Evolutionary conservation across 495 filamentous ascomycete genomes (phyloP), one percentile per base, ranked within the genome.

Genomic region (Xylaria sp.): DNA sequence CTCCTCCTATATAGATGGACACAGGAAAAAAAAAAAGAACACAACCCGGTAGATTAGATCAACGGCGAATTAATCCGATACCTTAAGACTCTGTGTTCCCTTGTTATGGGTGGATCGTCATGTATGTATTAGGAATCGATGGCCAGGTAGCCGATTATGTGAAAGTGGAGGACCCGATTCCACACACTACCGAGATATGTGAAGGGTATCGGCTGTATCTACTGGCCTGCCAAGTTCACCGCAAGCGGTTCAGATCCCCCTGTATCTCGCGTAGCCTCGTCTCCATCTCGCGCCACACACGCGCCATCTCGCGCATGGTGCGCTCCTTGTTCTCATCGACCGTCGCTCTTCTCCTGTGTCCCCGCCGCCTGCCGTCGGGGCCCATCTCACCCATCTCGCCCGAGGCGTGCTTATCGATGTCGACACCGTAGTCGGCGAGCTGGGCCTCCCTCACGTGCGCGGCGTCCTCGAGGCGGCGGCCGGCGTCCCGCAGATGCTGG

Each of bases 261-360:
- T 82, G 80, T 1, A 88, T 86, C n/a, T 86, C 84, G 66, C 86
- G 82, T 8, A 91, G 72, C 67, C 90, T 85, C 67, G 76, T 80
- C 4, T 80, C 80, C 77, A 91, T 84, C 52, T 84, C 82, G 0
- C 84, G 79, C 80, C 88, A 91, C n/a, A 86, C 85, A 71, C 86
- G 83, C 11, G 87, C 87, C 80, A 90, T 89, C 80, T 91, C 88
- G 58, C 77, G 81, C 83, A 90, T 87, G 55, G 75, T 81, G 70
- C 72, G 79, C 76, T 82, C 82, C 74, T 82, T 85, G 24, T 62
- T 79, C 33, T 76, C 72, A 15, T 71, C 74, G 2, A 41, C 65
- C 7, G 59, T 43, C 37, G 31, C 40, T 26, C 57, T 41, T 35
- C 67, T 65, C 50, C 67, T 29, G 19, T 41, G 6, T 46, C 70